Base-by-base conservation (phyloP, 345 rosid species). In the Durio zibethinus region DNA sequence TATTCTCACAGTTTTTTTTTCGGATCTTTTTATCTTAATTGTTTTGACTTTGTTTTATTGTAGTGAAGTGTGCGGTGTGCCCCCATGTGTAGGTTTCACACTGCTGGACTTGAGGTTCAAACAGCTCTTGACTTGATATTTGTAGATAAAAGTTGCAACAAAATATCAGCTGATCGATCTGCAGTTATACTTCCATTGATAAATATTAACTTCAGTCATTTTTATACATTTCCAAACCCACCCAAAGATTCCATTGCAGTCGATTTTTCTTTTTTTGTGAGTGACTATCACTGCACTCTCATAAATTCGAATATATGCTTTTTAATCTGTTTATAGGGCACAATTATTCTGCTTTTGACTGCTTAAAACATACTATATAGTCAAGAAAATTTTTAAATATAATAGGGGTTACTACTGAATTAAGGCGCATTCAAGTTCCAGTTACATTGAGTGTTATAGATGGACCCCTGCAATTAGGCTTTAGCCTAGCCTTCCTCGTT, bases 381-480 rank as follows among this genome's bases (percentile, higher is more conserved):
- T 61, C 8, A 31, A 12, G 12, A 62, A 15, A 62, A 0, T 35
- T 2, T 69, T 27, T 48, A 29, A 70, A 1, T 47, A 15, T 27
- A 8, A 16, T 0, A 47, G 73, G 73, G 73, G 23, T 16, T 70
- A 47, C 3, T 29, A 27, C 73, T 16, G 14, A 68, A 14, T 3
- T 7, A 27, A 47, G 40, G 23, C 47, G 57, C 57, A 69, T 12
- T 29, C 7, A 81, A 74, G 21, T 67, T 74, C 52, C 16, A 31
- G 76, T 53, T 42, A 62, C 12, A 74, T 54, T 75, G 31, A 70
- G 75, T 69, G 60, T n/a, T 71, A 20, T 40, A 40, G 10, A 82
- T 78, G 85, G 88, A 85, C 85, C 88, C 79, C 88, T 27, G 43
- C 16, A 4, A 10, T 7, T 42, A 35, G 25, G 60, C 61, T 42